Conservation (phyloP, 208 protist species). For the Trypanosoma theileri region DNA sequence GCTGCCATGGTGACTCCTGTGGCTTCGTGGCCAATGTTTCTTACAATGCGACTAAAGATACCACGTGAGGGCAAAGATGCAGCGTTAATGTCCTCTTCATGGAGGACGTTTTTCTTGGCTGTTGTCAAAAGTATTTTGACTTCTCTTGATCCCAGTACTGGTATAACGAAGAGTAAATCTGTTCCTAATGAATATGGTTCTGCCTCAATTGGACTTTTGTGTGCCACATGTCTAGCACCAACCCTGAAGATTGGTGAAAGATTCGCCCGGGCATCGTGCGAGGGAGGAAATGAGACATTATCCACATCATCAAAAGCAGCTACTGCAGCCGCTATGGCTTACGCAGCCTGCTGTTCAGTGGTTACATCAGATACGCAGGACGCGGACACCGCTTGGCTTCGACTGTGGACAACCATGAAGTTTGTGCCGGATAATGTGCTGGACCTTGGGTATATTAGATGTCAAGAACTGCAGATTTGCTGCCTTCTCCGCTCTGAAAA, state of each 20-base stretch:
- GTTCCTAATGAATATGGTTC: background rate
- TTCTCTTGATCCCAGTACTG: background rate
- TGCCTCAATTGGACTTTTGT: constrained; percentile 35
- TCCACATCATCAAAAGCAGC: constrained; percentile 23
- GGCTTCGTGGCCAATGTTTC: constrained; percentile 37
- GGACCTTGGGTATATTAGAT: constrained; percentile 19
- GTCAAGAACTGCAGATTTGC: constrained; percentile 46
- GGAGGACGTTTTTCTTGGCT: constrained; percentile 19
- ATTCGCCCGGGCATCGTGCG: constrained; percentile 23
- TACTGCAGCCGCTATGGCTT: constrained; percentile 16
- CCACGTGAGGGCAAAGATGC: constrained; percentile 9
- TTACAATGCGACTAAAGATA: constrained; percentile 3
- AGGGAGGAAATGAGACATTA: background rate
- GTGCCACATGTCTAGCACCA: constrained; percentile 35
- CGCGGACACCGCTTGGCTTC: constrained; percentile 18
- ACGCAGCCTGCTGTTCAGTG: constrained; percentile 19
- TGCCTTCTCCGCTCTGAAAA: constrained; percentile 34
- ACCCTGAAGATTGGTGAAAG: constrained; percentile 25
- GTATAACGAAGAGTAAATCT: background rate
- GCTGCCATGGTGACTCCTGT: constrained; percentile 32
- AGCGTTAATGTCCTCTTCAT: constrained; percentile 7
- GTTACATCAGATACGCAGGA: background rate
- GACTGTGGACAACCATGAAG: constrained; percentile 12
- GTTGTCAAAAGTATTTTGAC: constrained; percentile 12
- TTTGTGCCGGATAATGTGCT: background rate